Percentiles rank a stretch among this genome's conserved stretches.
Conservation (phyloP, 305 asterid genomes). For the Fraxinus ornus region DNA sequence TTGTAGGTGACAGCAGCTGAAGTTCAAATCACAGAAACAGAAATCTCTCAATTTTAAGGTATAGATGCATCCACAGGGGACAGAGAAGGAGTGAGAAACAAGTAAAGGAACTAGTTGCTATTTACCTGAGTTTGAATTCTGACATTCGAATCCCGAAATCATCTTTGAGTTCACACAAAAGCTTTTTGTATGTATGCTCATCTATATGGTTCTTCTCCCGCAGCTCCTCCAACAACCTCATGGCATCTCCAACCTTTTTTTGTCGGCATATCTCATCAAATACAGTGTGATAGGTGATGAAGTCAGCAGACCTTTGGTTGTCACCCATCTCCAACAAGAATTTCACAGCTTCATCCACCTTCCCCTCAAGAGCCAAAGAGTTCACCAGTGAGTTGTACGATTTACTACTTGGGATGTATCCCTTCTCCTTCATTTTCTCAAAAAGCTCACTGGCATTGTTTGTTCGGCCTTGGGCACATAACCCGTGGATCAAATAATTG, state of each 20-base stretch:
- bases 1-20: not conserved
- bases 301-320: constrained; percentile 53
- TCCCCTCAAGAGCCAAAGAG: constrained; percentile 78
- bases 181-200: constrained; percentile 47
- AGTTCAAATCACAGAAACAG: not conserved
- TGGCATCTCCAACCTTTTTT: constrained; percentile 45
- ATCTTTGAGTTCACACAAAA: constrained; percentile 39
- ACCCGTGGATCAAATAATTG: constrained; percentile 83
- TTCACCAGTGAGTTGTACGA: constrained; percentile 83
- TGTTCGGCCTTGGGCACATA: constrained; percentile 89
- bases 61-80: not conserved
- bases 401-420: constrained; percentile 69
- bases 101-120: not conserved
- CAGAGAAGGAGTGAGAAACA: not conserved
- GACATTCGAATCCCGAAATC: constrained; percentile 17
- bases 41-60: not conserved
- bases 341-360: constrained; percentile 72
- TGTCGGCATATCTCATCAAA: constrained; percentile 66
- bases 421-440: constrained; percentile 68
- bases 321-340: constrained; percentile 79
- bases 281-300: constrained; percentile 71
- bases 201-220: constrained; percentile 52
- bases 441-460: constrained; percentile 69
- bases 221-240: constrained; percentile 54
- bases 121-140: constrained; percentile 29